Evolutionary conservation across 495 filamentous ascomycete genomes (phyloP).

Genomic region (Podospora fimiseda): DNA sequence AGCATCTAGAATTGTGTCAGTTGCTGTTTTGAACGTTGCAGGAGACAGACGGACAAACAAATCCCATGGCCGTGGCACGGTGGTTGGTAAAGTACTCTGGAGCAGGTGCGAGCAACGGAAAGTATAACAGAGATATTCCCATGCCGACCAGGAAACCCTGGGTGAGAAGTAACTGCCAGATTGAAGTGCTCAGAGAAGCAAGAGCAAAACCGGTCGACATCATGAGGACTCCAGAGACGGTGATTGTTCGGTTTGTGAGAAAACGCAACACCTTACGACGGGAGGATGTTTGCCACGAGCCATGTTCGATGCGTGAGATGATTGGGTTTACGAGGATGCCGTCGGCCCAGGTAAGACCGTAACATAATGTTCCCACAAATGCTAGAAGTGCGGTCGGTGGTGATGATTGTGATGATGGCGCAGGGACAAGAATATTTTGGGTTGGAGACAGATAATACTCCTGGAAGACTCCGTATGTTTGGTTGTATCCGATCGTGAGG

Average conservation of each 20-base stretch:
- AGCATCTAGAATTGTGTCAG: constrained; percentile 23
- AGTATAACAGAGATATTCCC: constrained; percentile 45
- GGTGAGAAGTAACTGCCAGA: constrained; percentile 45
- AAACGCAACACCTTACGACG: constrained; percentile 20
- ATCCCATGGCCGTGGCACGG: constrained; percentile 46
- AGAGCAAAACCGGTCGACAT: constrained; percentile 33
- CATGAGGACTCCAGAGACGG: constrained; percentile 29
- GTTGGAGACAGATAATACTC: constrained; percentile 41
- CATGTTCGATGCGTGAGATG: constrained; percentile 35
- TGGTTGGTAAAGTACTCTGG: constrained; percentile 46
- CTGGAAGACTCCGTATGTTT: constrained; percentile 44
- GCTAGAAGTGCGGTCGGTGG: constrained; percentile 38
- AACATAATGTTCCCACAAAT: constrained; percentile 45
- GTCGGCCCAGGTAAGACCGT: constrained; percentile 46
- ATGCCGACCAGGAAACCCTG: constrained; percentile 43
- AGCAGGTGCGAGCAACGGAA: constrained; percentile 40
- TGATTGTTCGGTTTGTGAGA: constrained; percentile 23
- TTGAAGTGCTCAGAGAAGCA: constrained; percentile 28
- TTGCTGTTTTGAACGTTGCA: background rate
- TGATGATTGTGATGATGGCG: constrained; percentile 20
- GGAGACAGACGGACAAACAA: constrained; percentile 11
- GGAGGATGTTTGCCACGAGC: constrained; percentile 16
- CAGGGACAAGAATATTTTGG: constrained; percentile 30
- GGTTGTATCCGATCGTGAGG: constrained; percentile 47
- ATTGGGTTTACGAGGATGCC: constrained; percentile 43